Conservation (phyloP, 2,329 filamentous ascomycete species). For the Macrophomina tecta region DNA sequence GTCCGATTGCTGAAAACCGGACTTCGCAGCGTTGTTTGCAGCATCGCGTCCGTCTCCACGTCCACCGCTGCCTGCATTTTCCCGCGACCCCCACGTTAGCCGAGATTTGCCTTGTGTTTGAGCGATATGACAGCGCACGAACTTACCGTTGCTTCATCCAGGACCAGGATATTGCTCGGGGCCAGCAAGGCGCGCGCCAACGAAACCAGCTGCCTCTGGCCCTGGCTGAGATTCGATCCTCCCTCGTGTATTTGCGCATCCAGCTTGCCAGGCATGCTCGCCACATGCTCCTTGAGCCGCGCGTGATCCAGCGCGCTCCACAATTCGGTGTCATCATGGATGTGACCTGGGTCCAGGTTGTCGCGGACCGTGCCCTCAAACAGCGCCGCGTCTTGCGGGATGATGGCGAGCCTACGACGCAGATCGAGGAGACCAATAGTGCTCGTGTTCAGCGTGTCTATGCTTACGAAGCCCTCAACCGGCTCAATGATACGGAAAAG, state of each 20-base stretch:
- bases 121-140: conserved; percentile 21
- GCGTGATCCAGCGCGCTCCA: conserved; percentile 97
- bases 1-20: conserved; percentile 85
- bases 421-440: conserved; percentile 89
- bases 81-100: conserved; percentile 21
- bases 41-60: conserved; percentile 69
- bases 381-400: conserved; percentile 94
- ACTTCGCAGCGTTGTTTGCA: conserved; percentile 68
- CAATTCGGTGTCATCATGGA: conserved; percentile 94
- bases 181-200: conserved; percentile 92
- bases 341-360: conserved; percentile 92
- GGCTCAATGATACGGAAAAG: conserved; percentile 97
- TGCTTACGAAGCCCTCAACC: conserved; percentile 79
- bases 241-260: conserved; percentile 93
- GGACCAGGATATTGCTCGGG: conserved; percentile 93
- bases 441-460: conserved; percentile 88
- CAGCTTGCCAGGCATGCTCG: conserved; percentile 84
- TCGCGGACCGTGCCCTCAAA: conserved; percentile 94
- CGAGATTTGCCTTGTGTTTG: conserved; percentile 14
- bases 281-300: conserved; percentile 87
- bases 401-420: conserved; percentile 88
- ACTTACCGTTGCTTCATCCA: conserved; percentile 90
- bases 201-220: conserved; percentile 92
- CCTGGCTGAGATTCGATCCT: conserved; percentile 94
- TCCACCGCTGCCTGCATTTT: conserved; percentile 66